Conservation (phyloP, 768 basidiomycete genomes). For the Hypsizygus marmoreus region DNA sequence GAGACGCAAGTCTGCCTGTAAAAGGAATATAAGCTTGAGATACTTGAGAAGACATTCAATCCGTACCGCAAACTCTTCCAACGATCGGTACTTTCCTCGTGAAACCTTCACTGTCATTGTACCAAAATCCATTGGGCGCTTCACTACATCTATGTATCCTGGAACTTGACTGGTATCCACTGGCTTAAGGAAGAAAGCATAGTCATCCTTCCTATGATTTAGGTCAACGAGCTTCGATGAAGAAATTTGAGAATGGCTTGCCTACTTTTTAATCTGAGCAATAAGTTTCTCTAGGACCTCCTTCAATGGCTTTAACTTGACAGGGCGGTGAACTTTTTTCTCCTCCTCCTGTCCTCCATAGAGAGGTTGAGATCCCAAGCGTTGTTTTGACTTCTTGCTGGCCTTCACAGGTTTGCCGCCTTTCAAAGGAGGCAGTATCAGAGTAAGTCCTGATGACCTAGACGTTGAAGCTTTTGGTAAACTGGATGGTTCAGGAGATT, state of each 20-base stretch:
- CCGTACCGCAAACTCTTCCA: conserved; percentile 79
- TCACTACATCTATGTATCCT: conserved; percentile 68
- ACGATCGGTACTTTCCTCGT: conserved; percentile 72
- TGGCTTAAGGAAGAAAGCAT: conserved; percentile 77
- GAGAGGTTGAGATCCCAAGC: conserved; percentile 24
- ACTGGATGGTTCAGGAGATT: conserved; percentile 7
- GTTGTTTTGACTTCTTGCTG: conserved; percentile 46
- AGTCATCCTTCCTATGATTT: conserved; percentile 72
- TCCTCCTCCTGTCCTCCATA: conserved; percentile 36
- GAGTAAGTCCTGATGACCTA: conserved; percentile 55
- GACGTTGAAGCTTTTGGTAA: conserved; percentile 26
- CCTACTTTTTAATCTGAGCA: conserved; percentile 74
- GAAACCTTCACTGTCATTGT: conserved; percentile 82
- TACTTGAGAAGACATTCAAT: conserved; percentile 2
- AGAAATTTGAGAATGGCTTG: conserved; percentile 2
- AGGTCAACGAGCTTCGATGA: conserved; percentile 11
- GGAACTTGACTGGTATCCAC: conserved; percentile 63
- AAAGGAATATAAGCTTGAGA: conserved; percentile 7
- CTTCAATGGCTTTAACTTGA: conserved; percentile 79
- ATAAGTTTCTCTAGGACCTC: conserved; percentile 73
- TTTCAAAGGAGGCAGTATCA: conserved; percentile 69
- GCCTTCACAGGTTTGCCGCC: conserved; percentile 58
- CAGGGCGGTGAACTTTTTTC: conserved; percentile 52
- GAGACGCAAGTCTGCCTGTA: conserved; percentile 67
- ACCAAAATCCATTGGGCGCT: conserved; percentile 90